Evolutionary conservation across 1,284 basidiomycete species (phyloP), one percentile per base, ranked within the genome.

Genomic region (Fomitopsis palustris): DNA sequence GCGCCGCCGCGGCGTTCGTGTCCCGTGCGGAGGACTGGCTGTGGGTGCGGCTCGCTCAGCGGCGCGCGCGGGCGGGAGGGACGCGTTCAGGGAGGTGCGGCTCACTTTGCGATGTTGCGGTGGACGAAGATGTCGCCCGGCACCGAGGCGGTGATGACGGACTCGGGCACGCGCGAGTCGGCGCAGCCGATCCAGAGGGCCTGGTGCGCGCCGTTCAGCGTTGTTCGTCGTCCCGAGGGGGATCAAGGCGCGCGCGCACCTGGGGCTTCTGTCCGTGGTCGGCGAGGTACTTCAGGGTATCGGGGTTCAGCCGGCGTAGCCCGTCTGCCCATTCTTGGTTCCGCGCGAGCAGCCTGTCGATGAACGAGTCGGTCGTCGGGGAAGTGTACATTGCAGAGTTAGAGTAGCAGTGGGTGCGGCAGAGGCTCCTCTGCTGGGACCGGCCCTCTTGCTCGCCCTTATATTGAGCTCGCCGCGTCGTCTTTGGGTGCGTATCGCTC

Each of bases 171-270:
- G 27, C 81, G 72, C 3, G 79, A 80, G 64, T 83, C 82, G 12
- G 78, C 74, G 66, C 81, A 82, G 7, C 82, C 84, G 53, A 86
- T 72, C 84, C 84, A 86, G 55, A 85, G 75, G 35, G 78, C 62
- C 72, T 39, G 12, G 23, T 3, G 25, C 7, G 16, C 10, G 10
- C 12, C 35, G 12, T 8, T 19, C 12, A 47, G 45, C n/a, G n/a
- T n/a, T n/a, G n/a, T n/a, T n/a, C n/a, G n/a, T n/a, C n/a, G n/a
- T n/a, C n/a, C n/a, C 23, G 8, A n/a, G 39, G 9, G 41, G 3
- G 41, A 21, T 21, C 17, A 21, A 43, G 7, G 41, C 4, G 10
- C 10, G 25, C 2, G 21, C 25, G 25, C n/a, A 47, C 45, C 45
- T 47, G 7, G 23, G 45, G 45, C 2, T 4, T 23, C 14, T 47